phyloP scores from a whole-genome alignment of 805 yeast genomes.

The Metschnikowia vanudenii region DNA sequence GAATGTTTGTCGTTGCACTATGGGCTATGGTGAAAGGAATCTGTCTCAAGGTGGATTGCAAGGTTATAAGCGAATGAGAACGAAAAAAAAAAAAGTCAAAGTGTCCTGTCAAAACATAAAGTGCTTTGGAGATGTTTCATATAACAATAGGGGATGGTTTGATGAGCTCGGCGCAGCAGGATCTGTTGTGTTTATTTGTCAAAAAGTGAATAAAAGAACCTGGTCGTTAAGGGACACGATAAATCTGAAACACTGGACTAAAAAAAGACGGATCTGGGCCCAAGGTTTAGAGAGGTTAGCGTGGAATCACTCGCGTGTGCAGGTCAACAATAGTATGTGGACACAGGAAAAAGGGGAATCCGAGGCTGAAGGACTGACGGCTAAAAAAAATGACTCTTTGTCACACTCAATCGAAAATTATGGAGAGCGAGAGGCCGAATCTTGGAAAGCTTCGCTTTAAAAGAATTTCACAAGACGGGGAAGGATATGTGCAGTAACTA shows the following conservation, averaged over 20 bases:
- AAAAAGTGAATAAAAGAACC: neutral
- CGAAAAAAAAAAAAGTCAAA: neutral
- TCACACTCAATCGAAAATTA: too few species aligned
- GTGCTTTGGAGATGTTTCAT: neutral
- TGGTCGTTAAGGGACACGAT: constrained; percentile 1
- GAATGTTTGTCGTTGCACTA: neutral
- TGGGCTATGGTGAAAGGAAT: neutral
- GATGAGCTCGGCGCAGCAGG: neutral
- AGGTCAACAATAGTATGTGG: neutral
- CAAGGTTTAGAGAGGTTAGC: constrained; percentile 1
- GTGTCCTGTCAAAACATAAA: neutral
- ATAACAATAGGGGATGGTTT: neutral
- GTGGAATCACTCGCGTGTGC: neutral
- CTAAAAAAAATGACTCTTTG: too few species aligned
- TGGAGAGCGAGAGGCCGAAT: too few species aligned
- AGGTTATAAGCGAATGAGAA: neutral
- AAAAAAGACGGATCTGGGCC: constrained; percentile 8
- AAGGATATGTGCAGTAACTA: neutral
- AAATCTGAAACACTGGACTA: constrained; percentile 6
- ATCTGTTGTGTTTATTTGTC: neutral
- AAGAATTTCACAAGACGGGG: too few species aligned
- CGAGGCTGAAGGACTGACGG: neutral
- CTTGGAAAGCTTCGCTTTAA: too few species aligned
- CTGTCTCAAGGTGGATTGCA: neutral
- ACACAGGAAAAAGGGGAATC: constrained; percentile 9